These are phyloP conservation scores for Micractinium conductrix DNA, from an alignment of 139 green algal genomes.

Conservation along the genomic window DNA sequence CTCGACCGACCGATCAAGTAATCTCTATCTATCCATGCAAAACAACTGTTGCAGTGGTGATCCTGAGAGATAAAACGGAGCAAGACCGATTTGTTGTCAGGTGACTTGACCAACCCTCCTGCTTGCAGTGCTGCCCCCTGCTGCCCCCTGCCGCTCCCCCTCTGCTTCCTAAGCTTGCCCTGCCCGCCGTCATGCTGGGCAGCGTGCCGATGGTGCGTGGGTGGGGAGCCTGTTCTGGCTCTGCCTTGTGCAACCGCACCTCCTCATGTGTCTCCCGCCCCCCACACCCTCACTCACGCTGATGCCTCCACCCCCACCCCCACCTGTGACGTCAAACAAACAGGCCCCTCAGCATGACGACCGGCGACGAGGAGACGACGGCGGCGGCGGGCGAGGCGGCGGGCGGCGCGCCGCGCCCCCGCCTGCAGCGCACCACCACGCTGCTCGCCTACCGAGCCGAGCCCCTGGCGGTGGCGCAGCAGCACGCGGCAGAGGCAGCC, in stretches of 20 bases:
- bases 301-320: too few species aligned
- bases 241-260: too few species aligned
- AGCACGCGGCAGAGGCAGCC: neutral
- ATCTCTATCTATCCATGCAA: too few species aligned
- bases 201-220: too few species aligned
- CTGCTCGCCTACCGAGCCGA: constrained; percentile 8
- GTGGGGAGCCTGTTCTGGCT: too few species aligned
- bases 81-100: constrained; percentile 36
- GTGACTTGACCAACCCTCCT: neutral
- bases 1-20: too few species aligned
- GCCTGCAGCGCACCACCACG: constrained; percentile 21
- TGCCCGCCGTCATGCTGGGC: too few species aligned
- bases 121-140: neutral
- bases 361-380: neutral
- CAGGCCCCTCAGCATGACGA: neutral
- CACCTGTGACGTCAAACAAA: neutral
- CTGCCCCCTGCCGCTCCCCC: too few species aligned
- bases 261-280: too few species aligned
- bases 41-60: too few species aligned
- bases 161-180: too few species aligned
- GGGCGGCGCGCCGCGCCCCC: neutral
- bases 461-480: neutral
- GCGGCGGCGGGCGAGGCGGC: neutral
- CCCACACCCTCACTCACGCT: too few species aligned
- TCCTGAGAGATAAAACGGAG: constrained; percentile 50